Evolutionary conservation across 495 filamentous ascomycete species (phyloP), one percentile per base, ranked within the genome.

Genomic region (Melanomma pulvis-pyrius): DNA sequence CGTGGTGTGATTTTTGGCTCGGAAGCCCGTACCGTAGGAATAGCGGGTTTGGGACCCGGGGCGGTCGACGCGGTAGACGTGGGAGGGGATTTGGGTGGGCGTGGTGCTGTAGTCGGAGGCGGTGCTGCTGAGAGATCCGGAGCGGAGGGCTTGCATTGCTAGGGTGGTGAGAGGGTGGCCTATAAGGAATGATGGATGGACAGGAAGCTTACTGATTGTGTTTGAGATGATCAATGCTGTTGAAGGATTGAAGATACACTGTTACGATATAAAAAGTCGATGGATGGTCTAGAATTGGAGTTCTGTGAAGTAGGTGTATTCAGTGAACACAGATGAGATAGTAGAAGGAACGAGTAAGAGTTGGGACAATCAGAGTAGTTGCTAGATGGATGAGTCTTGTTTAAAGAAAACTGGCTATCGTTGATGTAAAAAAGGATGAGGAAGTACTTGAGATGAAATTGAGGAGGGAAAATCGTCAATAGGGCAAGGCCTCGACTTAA

Each of bases 1-100:
- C 9, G 61, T 65, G 49, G 46, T 63, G n/a, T 58, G 61, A 34
- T 69, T 69, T 8, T 56, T 52, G 34, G 66, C 53, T 22, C 21
- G 19, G 66, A 69, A 69, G 29, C 66, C 66, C 0, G 24, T 26
- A 29, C 17, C 29, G 44, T 56, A 56, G 51, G 21, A 17, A 41
- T 63, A 64, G 17, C 32, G 44, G 34, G 66, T 63, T 41, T 60
- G 66, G 28, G 59, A 22, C 0, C 30, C 30, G 9, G 59, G 52
- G 1, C 44, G 53, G 28, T 65, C 53, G n/a, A 61, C 48, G 12
- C 59, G 59, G 28, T 48, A 59, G 39, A 59, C 56, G 7, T 28
- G 12, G 24, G 56, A 2, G 11, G 56, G 56, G 21, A 59, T 15
- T n/a, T 28, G 25, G 11, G 36, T 44, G 6, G 56, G 56, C n/a